Conservation (phyloP, 192 early-diverging fungal species). For the Entrophospora sp. region DNA sequence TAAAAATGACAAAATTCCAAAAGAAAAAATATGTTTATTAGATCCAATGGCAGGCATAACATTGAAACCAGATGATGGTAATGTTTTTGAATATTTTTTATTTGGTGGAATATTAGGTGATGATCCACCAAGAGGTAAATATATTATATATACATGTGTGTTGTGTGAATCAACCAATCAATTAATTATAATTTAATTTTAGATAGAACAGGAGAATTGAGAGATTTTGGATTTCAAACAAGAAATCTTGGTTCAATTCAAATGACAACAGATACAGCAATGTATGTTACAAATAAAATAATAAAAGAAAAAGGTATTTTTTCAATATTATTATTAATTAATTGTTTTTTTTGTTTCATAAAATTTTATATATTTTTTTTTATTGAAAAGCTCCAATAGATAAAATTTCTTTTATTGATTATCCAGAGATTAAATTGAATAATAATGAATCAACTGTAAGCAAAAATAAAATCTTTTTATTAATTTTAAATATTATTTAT, state of each 20-base stretch:
- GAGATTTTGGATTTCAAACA: slow-evolving; percentile 58
- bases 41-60: slow-evolving; percentile 54
- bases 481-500: background rate
- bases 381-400: slow-evolving; percentile 49
- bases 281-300: slow-evolving; percentile 59
- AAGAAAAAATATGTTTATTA: slow-evolving; percentile 55
- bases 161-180: too few species aligned
- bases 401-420: slow-evolving; percentile 61
- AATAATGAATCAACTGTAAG: slow-evolving; percentile 55
- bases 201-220: slow-evolving; percentile 51
- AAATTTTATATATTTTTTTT: background rate
- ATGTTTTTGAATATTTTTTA: slow-evolving; percentile 60
- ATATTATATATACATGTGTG: background rate
- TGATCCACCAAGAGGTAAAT: slow-evolving; percentile 53
- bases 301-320: slow-evolving; percentile 51
- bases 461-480: background rate
- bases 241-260: slow-evolving; percentile 68
- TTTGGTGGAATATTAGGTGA: slow-evolving; percentile 78
- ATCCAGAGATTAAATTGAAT: slow-evolving; percentile 59
- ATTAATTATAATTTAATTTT: background rate
- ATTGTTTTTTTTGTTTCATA: background rate
- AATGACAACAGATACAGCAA: slow-evolving; percentile 83
- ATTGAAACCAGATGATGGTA: slow-evolving; percentile 57
- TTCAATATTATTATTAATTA: background rate
- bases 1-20: too few species aligned